Conservation (phyloP, 2,329 filamentous ascomycete genomes). For the Sordariomycetes sp. region DNA sequence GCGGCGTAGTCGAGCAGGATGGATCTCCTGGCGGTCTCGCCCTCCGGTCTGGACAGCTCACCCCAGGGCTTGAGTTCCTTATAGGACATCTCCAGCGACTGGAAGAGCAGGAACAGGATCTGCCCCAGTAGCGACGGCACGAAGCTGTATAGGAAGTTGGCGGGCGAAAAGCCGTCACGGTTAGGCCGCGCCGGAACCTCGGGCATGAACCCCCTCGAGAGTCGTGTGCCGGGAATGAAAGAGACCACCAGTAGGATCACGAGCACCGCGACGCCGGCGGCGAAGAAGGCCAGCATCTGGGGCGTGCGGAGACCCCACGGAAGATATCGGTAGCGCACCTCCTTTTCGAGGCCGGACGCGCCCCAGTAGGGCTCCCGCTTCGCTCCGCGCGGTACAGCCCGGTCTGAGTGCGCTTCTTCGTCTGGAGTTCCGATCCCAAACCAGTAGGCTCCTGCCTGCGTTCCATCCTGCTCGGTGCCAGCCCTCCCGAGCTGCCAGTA, state of each 20-base stretch:
- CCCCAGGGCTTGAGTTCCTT: slow-evolving; percentile 61
- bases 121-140: slow-evolving; percentile 58
- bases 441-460: slow-evolving; percentile 56
- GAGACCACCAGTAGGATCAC: slow-evolving; percentile 66
- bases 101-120: slow-evolving; percentile 55
- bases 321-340: slow-evolving; percentile 47
- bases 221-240: slow-evolving; percentile 58
- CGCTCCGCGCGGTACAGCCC: neutral
- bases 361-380: neutral
- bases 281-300: slow-evolving; percentile 54
- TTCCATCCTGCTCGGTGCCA: slow-evolving; percentile 34
- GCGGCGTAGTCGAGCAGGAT: slow-evolving; percentile 63
- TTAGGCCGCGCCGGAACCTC: slow-evolving; percentile 50
- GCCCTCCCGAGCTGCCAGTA: slow-evolving; percentile 53
- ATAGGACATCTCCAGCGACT: slow-evolving; percentile 54
- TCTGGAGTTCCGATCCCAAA: slow-evolving; percentile 56
- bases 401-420: slow-evolving; percentile 1
- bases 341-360: neutral
- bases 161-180: slow-evolving; percentile 62
- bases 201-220: slow-evolving; percentile 63
- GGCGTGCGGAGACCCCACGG: slow-evolving; percentile 66
- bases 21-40: slow-evolving; percentile 49
- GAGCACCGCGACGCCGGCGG: slow-evolving; percentile 50
- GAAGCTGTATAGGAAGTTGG: slow-evolving; percentile 81
- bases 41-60: slow-evolving; percentile 44